Evolutionary conservation across 352 stramenopile species (phyloP).

Genomic region (Chloridella minuta): DNA sequence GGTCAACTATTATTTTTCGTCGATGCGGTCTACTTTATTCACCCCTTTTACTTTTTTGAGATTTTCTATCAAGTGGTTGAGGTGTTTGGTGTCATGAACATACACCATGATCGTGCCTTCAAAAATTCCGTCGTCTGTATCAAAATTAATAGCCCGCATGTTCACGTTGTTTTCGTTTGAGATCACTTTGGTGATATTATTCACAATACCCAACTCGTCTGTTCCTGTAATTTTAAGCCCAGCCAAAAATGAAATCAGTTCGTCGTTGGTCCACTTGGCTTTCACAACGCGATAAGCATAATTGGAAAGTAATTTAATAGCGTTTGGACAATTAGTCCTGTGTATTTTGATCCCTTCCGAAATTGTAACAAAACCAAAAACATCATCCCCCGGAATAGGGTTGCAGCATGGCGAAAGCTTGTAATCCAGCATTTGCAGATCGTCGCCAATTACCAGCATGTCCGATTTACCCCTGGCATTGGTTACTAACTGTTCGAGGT

Average conservation of each 20-base stretch:
- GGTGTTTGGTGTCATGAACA: background rate
- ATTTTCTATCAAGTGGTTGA: background rate
- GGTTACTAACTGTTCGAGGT: background rate
- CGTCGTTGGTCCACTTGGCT: background rate
- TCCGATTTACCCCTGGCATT: background rate
- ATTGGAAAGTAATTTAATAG: background rate
- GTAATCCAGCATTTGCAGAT: background rate
- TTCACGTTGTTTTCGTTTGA: conserved; percentile 2
- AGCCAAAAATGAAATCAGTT: background rate
- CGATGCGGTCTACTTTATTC: background rate
- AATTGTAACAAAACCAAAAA: conserved; percentile 6
- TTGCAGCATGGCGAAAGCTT: background rate
- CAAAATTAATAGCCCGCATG: background rate
- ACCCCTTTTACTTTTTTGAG: background rate
- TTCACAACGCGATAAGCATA: background rate
- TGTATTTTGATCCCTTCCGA: background rate
- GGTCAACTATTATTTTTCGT: background rate
- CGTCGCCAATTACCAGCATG: background rate
- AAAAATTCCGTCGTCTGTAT: background rate
- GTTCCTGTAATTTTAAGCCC: background rate
- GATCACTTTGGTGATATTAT: background rate
- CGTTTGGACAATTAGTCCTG: background rate
- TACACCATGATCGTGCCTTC: background rate
- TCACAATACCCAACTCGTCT: background rate
- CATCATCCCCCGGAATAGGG: background rate